A percentile compares a stretch with the other conserved stretches of the same genome.
Evolutionary conservation across 2,329 filamentous ascomycete genomes (phyloP).

Genomic region (Talaromyces verruculosus): DNA sequence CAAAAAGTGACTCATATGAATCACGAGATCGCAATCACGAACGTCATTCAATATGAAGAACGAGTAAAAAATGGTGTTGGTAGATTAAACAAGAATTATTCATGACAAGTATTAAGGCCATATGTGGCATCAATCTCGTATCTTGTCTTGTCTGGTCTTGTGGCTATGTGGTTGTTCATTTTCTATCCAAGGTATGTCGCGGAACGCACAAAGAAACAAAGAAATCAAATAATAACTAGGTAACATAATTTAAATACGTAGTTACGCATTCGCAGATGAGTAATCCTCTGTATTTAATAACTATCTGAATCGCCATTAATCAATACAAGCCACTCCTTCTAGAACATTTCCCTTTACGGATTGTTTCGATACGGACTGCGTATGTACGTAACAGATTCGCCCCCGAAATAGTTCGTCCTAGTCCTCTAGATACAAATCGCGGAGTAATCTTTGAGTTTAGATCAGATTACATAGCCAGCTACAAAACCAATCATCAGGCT

Average conservation of each 20-base stretch:
- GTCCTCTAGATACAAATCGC: background rate
- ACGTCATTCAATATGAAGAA: background rate
- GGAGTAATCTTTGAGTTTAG: background rate
- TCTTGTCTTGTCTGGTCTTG: background rate
- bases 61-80: background rate
- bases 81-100: background rate
- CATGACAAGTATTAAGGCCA: background rate
- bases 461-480: background rate
- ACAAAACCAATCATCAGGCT: background rate
- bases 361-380: background rate
- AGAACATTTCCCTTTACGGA: conserved; percentile 10
- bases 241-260: background rate
- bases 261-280: background rate
- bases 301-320: background rate
- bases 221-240: background rate
- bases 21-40: background rate
- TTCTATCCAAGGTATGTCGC: background rate
- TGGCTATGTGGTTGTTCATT: background rate
- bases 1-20: background rate
- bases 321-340: conserved; percentile 3
- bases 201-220: background rate
- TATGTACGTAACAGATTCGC: conserved; percentile 1
- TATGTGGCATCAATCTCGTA: background rate
- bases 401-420: conserved; percentile 6
- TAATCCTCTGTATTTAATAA: background rate